Conservation (phyloP, 2,329 filamentous ascomycete genomes). For the Botrytis pseudocinerea region DNA sequence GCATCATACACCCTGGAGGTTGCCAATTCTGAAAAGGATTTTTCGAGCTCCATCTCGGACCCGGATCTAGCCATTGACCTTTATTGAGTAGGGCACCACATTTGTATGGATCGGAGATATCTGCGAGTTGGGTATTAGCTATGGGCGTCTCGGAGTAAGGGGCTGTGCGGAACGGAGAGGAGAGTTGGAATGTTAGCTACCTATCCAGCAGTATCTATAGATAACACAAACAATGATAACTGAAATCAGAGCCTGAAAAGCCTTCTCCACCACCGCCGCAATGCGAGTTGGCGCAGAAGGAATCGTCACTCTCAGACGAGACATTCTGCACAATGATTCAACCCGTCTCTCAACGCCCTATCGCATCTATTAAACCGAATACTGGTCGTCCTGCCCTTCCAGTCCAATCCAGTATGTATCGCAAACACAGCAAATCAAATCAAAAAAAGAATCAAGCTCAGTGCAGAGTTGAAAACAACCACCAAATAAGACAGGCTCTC, state of each 20-base stretch:
- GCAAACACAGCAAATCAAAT: not conserved
- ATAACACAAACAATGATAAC: slow-evolving; percentile 33
- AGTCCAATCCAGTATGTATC: not conserved
- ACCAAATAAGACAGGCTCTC: not conserved
- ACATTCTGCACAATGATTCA: slow-evolving; percentile 16
- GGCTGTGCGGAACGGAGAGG: not conserved
- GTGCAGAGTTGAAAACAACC: not conserved
- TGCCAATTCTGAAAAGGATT: slow-evolving; percentile 54
- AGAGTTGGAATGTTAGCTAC: slow-evolving; percentile 26
- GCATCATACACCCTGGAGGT: slow-evolving; percentile 59
- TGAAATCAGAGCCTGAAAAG: slow-evolving; percentile 31
- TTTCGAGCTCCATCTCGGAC: slow-evolving; percentile 36
- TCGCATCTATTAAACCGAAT: slow-evolving; percentile 8
- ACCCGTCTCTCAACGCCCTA: not conserved
- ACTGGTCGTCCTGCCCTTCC: not conserved
- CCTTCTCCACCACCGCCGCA: slow-evolving; percentile 24
- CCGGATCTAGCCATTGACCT: slow-evolving; percentile 51
- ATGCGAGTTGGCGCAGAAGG: slow-evolving; percentile 17
- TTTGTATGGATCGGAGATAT: slow-evolving; percentile 51
- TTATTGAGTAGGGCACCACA: slow-evolving; percentile 53
- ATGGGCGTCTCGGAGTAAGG: not conserved
- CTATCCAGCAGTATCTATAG: slow-evolving; percentile 40
- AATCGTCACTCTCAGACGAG: slow-evolving; percentile 20
- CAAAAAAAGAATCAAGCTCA: not conserved
- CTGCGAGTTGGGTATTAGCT: slow-evolving; percentile 25